A percentile compares a stretch with the other conserved stretches of the same genome.
Conservation (phyloP, 2,329 filamentous ascomycete species). For the Neonectria magnoliae region DNA sequence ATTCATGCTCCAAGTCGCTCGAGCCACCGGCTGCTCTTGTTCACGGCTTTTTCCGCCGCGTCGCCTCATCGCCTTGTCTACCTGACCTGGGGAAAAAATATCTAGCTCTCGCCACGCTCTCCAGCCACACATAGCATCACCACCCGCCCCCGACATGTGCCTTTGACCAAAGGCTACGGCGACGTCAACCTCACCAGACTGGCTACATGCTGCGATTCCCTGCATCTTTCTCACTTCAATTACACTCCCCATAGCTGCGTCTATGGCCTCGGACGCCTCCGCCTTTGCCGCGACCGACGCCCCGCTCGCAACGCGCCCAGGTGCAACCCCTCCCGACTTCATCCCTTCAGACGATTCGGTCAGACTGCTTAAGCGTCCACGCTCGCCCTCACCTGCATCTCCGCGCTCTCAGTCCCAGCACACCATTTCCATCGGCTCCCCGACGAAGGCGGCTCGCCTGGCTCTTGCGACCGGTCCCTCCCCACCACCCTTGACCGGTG, state of each 20-base stretch:
- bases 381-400: conserved; percentile 58
- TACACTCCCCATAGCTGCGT: conserved; percentile 36
- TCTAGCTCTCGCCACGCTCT: conserved; percentile 57
- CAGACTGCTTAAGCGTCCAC: conserved; percentile 56
- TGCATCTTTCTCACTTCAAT: conserved; percentile 32
- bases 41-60: conserved; percentile 35
- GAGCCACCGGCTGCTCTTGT: conserved; percentile 35
- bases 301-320: conserved; percentile 52
- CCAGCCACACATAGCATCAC: conserved; percentile 53
- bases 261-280: conserved; percentile 66
- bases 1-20: conserved; percentile 33
- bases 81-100: conserved; percentile 37
- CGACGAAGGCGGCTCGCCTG: conserved; percentile 64
- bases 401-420: conserved; percentile 46
- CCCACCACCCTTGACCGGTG: conserved; percentile 61
- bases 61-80: conserved; percentile 33
- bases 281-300: conserved; percentile 64
- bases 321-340: conserved; percentile 48
- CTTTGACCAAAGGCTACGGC: conserved; percentile 41
- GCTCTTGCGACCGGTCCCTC: conserved; percentile 56
- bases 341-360: conserved; percentile 54
- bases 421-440: conserved; percentile 56
- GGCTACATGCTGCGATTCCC: conserved; percentile 35
- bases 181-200: conserved; percentile 37
- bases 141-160: conserved; percentile 50